Evolutionary conservation across 2,329 filamentous ascomycete genomes (phyloP), one percentile per base, ranked within the genome.

Genomic region (Hypoxylon sp.): DNA sequence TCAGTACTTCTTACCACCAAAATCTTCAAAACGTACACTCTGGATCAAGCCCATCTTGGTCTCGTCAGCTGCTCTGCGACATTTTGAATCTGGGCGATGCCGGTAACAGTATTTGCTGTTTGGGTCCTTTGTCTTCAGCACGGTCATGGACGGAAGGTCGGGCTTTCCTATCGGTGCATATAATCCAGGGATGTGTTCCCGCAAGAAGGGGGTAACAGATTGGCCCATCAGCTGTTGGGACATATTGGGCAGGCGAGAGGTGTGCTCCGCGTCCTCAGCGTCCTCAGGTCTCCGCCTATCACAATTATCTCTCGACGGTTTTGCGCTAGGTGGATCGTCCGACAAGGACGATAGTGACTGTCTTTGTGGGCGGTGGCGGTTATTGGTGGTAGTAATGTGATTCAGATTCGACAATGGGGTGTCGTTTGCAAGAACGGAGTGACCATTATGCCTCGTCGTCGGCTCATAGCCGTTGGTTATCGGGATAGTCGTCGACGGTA

Each of bases 61-160:
- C 80, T 98, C 96, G 80, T 98, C 94, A 62, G 93, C 94, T 67
- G 96, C 93, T 65, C 93, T 89, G 65, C 94, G 87, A 80, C 96
- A 99, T 80, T 97, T 97, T 56, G 95, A 89, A 78, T 98, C 96
- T 1, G 96, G 96, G 56, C 92, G 87, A 79, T 99, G 96, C 59
- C 96, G 90, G 78, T 99, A 99, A 81, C 96, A 99, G 81, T 91
- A 98, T 78, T 92, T 96, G 72, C 93, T 96, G 77, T 94, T 97
- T 33, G 84, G 86, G 67, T 88, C 86, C 73, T 78, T 82, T 46
- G 82, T 80, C 50, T 76, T 76, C 22, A 75, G 76, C 58, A 74
- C 70, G 61, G 72, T 60, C 71, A 78, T 79, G 65, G 79, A 76
- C 38, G 80, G 77, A 54, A 80, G 78, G 62, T 83, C 82, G 6